Base-by-base conservation (phyloP, 352 stramenopile species). In the Pythium plurisporium region DNA sequence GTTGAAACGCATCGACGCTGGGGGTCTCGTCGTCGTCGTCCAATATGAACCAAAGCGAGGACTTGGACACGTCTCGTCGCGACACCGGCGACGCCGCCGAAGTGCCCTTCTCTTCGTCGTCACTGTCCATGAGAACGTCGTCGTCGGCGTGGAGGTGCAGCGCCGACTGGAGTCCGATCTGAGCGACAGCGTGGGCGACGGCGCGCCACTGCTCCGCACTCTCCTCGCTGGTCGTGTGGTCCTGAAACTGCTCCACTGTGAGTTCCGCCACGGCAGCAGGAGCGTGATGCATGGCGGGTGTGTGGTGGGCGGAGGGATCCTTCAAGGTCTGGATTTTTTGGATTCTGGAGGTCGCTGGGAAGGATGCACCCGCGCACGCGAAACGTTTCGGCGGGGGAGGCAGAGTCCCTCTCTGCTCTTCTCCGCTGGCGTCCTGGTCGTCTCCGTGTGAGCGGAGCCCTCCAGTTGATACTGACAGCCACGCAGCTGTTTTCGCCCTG, bases 31-130 rank as follows among this genome's bases (percentile, higher is more conserved):
- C 48, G 60, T 61, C 36, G 51, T 86, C 72, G 52, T 82, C 79
- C 25, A 90, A 68, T 56, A 90, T 90, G 55, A 90, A 90, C 58
- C 70, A 83, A 27, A 90, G 65, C 56, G 79, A 87, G 4, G 75
- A 84, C 64, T 90, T 90, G 42, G 57, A 56, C 25, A 48, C 19
- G 1, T 61, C 41, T 9, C 44, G 33, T 5, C 52, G 27, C n/a
- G 58, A 17, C 30, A n/a, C 33, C 11, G 20, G 53, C 14, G 33
- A 44, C 20, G 43, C 23, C 45, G 55, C 43, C 44, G 56, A 55
- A 29, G 46, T 26, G 33, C 54, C 40, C 17, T 67, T 49, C 30
- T 38, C 31, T 17, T 58, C 33, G 4, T 49, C 26, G 15, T 54
- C 37, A 3, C 44, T 4, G 8, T 62, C 59, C 37, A 56, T 55